Conservation (phyloP, 192 early-diverging fungal species). For the Coemansia sp. region DNA sequence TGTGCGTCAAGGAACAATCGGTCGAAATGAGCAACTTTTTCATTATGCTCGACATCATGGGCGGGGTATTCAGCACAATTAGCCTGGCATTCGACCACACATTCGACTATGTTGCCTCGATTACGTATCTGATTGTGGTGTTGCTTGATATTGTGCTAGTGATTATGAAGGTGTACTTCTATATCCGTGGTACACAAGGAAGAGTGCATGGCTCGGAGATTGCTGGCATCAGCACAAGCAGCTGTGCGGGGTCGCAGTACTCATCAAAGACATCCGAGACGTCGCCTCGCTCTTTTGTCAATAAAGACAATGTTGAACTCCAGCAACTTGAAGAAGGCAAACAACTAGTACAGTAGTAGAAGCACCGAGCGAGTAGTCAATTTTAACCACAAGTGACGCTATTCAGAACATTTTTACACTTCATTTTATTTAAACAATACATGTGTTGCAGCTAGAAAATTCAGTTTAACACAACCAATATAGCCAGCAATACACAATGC, state of each 20-base stretch:
- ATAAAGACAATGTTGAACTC: background rate
- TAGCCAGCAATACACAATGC: conserved; percentile 5
- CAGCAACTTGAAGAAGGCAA: background rate
- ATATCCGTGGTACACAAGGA: conserved; percentile 31
- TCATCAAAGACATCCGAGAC: background rate
- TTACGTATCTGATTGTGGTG: conserved; percentile 48
- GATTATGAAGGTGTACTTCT: conserved; percentile 47
- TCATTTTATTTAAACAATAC: background rate
- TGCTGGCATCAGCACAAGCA: background rate
- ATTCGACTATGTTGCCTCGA: conserved; percentile 53
- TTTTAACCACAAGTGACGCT: background rate
- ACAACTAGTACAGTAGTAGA: background rate
- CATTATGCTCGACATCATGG: conserved; percentile 36
- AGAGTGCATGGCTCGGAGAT: background rate
- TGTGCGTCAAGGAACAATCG: conserved; percentile 44
- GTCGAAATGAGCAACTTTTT: conserved; percentile 55
- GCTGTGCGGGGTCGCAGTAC: background rate
- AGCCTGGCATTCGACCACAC: conserved; percentile 49
- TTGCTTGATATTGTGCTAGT: conserved; percentile 43
- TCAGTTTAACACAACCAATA: background rate
- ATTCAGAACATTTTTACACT: background rate
- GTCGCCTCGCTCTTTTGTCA: background rate
- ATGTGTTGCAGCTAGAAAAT: background rate
- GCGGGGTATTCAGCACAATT: conserved; percentile 49
- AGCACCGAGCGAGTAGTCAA: background rate